Conservation (phyloP, 2,329 filamentous ascomycete genomes). For the Sodiomyces alkalinus region DNA sequence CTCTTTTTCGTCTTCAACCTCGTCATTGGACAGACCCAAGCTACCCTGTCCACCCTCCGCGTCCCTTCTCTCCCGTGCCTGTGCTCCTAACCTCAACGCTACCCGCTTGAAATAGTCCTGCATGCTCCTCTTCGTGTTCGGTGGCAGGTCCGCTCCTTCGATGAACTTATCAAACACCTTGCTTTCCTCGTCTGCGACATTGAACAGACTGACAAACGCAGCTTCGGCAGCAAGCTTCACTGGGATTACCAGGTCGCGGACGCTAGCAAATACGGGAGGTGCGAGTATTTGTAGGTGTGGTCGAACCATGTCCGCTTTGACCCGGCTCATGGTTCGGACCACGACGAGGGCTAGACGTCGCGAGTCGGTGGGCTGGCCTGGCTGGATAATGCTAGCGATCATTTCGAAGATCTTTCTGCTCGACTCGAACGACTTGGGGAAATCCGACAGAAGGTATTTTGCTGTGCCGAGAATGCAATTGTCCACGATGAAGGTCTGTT, state of each 20-base stretch:
- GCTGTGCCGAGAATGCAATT: constrained; percentile 82
- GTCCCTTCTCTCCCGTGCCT: constrained; percentile 77
- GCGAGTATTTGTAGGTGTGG: constrained; percentile 72
- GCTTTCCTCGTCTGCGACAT: constrained; percentile 73
- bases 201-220: constrained; percentile 82
- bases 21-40: constrained; percentile 74
- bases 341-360: constrained; percentile 78
- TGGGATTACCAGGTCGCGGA: constrained; percentile 83
- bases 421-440: constrained; percentile 56
- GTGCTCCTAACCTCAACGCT: constrained; percentile 65
- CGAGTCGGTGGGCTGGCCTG: constrained; percentile 66
- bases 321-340: constrained; percentile 67
- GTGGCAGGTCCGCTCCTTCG: constrained; percentile 48
- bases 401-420: constrained; percentile 69
- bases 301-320: constrained; percentile 64
- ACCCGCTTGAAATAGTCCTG: constrained; percentile 95
- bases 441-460: constrained; percentile 67
- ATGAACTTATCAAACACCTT: constrained; percentile 88
- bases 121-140: constrained; percentile 76
- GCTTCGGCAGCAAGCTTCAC: constrained; percentile 92
- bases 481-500: constrained; percentile 66
- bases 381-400: constrained; percentile 58
- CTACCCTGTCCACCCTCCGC: constrained; percentile 83
- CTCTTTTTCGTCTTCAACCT: constrained; percentile 87
- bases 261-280: constrained; percentile 72